phyloP scores from a whole-genome alignment of 345 rosid genomes.

The Dipteronia sinensis region DNA sequence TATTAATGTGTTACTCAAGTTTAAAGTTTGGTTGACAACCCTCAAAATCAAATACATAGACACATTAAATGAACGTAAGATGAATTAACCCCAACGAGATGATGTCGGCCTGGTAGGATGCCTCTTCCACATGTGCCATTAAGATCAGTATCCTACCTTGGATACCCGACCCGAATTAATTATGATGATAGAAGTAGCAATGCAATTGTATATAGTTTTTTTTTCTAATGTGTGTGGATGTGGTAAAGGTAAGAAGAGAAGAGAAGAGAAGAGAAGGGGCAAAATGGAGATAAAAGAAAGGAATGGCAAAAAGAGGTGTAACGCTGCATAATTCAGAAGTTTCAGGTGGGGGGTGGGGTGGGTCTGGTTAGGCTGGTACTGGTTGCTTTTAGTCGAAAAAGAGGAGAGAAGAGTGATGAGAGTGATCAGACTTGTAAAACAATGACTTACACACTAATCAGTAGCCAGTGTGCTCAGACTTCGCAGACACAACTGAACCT shows the following conservation, averaged over 20 bases:
- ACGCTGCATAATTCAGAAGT: constrained; percentile 21
- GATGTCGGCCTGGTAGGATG: too few relatives aligned
- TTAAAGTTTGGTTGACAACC: too few relatives aligned
- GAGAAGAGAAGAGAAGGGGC: not conserved
- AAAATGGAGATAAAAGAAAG: not conserved
- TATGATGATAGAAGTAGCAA: too few relatives aligned
- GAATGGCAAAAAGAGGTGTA: not conserved
- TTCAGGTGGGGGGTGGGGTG: constrained; percentile 32
- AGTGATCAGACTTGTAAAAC: not conserved
- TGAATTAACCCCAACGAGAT: too few relatives aligned
- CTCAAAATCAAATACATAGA: too few relatives aligned
- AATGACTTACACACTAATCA: constrained; percentile 22
- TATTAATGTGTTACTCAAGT: not conserved
- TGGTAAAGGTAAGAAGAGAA: not conserved
- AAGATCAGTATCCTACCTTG: too few relatives aligned
- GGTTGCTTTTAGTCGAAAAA: constrained; percentile 9
- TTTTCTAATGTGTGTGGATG: too few relatives aligned
- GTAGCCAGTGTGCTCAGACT: constrained; percentile 13
- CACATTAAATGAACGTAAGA: too few relatives aligned
- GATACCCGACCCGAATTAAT: too few relatives aligned
- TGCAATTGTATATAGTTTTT: too few relatives aligned
- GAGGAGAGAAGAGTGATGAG: not conserved
- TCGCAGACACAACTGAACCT: constrained; percentile 5
- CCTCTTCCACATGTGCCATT: too few relatives aligned
- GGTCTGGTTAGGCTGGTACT: constrained; percentile 4